Conservation (phyloP, 495 filamentous ascomycete species). For the Xylaria castorea region DNA sequence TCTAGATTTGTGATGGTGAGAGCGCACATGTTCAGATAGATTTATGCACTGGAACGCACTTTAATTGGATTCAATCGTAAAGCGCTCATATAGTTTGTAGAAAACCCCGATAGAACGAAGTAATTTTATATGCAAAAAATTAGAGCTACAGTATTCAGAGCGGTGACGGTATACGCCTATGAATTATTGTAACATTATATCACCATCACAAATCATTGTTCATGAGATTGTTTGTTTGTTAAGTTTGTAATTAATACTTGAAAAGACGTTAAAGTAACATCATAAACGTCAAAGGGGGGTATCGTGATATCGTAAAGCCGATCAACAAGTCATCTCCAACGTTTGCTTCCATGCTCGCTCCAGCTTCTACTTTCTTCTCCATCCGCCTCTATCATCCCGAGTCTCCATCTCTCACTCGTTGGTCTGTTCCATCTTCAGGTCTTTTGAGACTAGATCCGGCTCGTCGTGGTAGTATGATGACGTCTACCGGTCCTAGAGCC, state of each 20-base stretch:
- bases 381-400: background rate
- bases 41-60: background rate
- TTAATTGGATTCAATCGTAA: too few species aligned
- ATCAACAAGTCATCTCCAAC: slow-evolving; percentile 16
- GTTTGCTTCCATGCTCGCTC: background rate
- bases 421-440: slow-evolving; percentile 17
- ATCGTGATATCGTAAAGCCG: slow-evolving; percentile 38
- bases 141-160: too few species aligned
- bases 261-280: slow-evolving; percentile 10
- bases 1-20: slow-evolving; percentile 40
- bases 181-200: background rate
- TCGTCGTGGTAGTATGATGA: slow-evolving; percentile 34
- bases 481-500: slow-evolving; percentile 34
- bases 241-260: slow-evolving; percentile 8
- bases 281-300: slow-evolving; percentile 17
- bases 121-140: too few species aligned
- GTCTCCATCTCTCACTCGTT: background rate
- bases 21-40: background rate
- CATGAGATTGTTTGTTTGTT: background rate
- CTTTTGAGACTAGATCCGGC: slow-evolving; percentile 33
- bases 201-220: background rate
- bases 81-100: too few species aligned
- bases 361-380: background rate
- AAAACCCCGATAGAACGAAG: too few species aligned
- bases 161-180: background rate